Evolutionary conservation across 306 rosid genomes (phyloP), one percentile per base, ranked within the genome.

Genomic region (Quercus agrifolia): DNA sequence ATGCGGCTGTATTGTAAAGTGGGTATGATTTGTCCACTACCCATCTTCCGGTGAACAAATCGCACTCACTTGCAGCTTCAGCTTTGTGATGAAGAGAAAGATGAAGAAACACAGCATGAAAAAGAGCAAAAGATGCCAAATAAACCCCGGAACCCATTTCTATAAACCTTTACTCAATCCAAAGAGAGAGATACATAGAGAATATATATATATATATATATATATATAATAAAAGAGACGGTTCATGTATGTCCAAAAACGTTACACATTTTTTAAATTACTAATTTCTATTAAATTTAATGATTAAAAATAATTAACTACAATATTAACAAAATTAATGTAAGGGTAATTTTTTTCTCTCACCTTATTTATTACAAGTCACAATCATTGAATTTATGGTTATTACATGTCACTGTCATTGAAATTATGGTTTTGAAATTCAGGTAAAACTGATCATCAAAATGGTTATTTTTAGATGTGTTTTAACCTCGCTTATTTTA

Each of bases 21-120:
- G 98, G 99, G 87, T 90, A 92, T 1, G 89, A 77, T 1, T 77
- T 70, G 55, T 95, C 99, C 71, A 19, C 0, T 6, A 84, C 84
- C 99, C 99, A 95, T 7, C 79, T 89, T 3, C 99, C 99, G 6
- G 82, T 78, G 91, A 85, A 95, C 4, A 81, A 28, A 61, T 95
- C 92, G 57, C 97, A 90, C 13, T 83, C 59, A 8, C 33, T 57
- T 33, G 4, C 38, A 31, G 70, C 71, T 3, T 10, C 23, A 4
- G 72, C 72, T 7, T 18, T 33, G 72, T 35, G 51, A 67, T 35
- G 70, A 30, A 6, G 12, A 5, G 35, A 9, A 18, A 67, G 71
- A 66, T 17, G 25, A 19, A 30, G 27, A 18, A 35, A 5, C 51
- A 12, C 5, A 3, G 49, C 19, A 33, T 19, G 51, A 6, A 35